Evolutionary conservation across 2,329 filamentous ascomycete species (phyloP), one percentile per base, ranked within the genome.

Genomic region (Claviceps paspali): DNA sequence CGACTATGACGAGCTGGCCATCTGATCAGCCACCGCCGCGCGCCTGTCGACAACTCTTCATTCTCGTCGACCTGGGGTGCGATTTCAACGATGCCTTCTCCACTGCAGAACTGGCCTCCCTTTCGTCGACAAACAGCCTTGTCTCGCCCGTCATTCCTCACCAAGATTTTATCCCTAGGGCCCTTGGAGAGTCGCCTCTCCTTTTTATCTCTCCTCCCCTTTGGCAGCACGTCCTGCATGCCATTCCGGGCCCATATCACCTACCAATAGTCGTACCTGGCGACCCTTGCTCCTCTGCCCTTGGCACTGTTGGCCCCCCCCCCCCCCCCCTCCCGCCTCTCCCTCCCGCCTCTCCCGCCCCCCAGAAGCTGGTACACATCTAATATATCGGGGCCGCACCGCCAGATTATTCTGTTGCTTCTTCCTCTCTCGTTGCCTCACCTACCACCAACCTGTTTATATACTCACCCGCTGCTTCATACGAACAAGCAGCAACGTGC

Each of bases 81-180:
- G n/a, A n/a, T n/a, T n/a, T n/a, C n/a, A n/a, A n/a, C n/a, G n/a
- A 14, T 7, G 9, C 27, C 11, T 30, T 18, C n/a, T 31, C 17
- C 27, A 18, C 17, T 28, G 11, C 15, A 10, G 6, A 33, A 7
- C 31, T 19, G 14, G 5, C 24, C 33, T 39, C 41, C 41, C 42
- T 41, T 45, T 34, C 19, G 12, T 22, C 19, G 8, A n/a, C 33
- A 36, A 37, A 43, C 45, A 18, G 8, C 10, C 33, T 44, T 58
- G 55, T 58, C 56, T 59, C 49, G 54, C 49, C 43, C 52, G 41
- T 51, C 56, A 59, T 57, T 58, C 56, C 52, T 50, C 45, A 41
- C 40, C 38, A 43, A 41, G 33, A 42, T 43, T 43, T n/a, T n/a
- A 51, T 53, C 53, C 55, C 52, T 55, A 43, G 39, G 40, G n/a